Evolutionary conservation across 306 rosid genomes (phyloP), one percentile per base, ranked within the genome.

Genomic region (Datisca glomerata): DNA sequence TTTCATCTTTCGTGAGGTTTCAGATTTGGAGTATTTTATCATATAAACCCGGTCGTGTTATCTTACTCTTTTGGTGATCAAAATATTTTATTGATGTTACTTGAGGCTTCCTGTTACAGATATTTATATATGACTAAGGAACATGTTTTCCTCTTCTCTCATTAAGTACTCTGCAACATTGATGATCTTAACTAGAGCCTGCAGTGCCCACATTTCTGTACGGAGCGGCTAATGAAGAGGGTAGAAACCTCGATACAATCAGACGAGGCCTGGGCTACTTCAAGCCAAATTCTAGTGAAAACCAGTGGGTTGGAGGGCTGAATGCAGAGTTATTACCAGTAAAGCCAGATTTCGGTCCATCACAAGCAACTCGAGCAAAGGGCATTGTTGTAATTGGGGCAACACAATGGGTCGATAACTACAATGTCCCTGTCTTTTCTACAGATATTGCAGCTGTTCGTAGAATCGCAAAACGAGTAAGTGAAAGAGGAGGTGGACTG

Each of bases 151-250:
- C n/a, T n/a, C n/a, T n/a, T n/a, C n/a, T n/a, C n/a, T n/a, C n/a
- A n/a, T n/a, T n/a, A n/a, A n/a, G 47, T 5, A 8, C 24, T 53
- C 29, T 19, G 16, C 25, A 53, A 25, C 54, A 48, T 59, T 51
- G 47, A 49, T 45, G 40, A 67, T 28, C 28, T 45, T 15, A 57
- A 18, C 54, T 45, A 29, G 51, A 47, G 41, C 47, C 59, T 63
- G 68, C 79, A 86, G 94, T 78, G 21, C 81, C 97, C 36, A 75
- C 78, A 25, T 86, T 62, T 72, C 74, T 78, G 41, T 86, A 81
- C 15, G 92, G 94, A 53, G 94, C 92, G 38, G 91, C 86, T 25
- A 80, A 80, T 55, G 83, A 77, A 59, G 86, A 77, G 40, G 75
- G 77, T 39, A 72, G 72, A 63, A 70, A 65, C 22, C 91, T 83